phyloP scores from a whole-genome alignment of 768 basidiomycete genomes.

The Kwoniella heveanensis region DNA sequence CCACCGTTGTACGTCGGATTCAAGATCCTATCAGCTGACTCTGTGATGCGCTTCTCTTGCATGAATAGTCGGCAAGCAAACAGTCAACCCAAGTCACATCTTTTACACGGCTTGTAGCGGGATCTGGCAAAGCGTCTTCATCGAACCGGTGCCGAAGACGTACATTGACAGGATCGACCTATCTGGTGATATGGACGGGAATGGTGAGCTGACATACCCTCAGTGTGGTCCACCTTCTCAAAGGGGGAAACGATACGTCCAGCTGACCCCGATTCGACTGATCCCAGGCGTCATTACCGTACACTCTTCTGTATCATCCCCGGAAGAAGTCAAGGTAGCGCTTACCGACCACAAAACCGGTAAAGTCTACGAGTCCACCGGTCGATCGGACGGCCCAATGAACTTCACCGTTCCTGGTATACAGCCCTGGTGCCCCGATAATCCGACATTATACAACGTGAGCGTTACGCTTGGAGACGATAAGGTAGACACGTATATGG shows the following conservation, averaged over 20 bases:
- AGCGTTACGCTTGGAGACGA: slow-evolving; percentile 31
- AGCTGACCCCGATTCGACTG: neutral
- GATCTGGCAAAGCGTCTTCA: slow-evolving; percentile 37
- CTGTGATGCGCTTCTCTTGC: neutral
- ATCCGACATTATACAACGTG: slow-evolving; percentile 28
- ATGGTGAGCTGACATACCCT: slow-evolving; percentile 20
- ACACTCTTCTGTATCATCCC: slow-evolving; percentile 19
- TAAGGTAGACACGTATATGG: slow-evolving; percentile 22
- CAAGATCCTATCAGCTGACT: neutral
- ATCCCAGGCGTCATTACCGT: slow-evolving; percentile 17
- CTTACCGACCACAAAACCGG: slow-evolving; percentile 10
- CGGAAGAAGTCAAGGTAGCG: neutral
- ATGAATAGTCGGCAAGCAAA: slow-evolving; percentile 33
- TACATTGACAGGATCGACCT: slow-evolving; percentile 24
- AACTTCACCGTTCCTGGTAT: slow-evolving; percentile 24
- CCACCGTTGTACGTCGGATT: too few relatives aligned
- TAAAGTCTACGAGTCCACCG: slow-evolving; percentile 12
- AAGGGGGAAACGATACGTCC: too few relatives aligned
- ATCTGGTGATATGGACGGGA: slow-evolving; percentile 27
- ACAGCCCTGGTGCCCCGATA: slow-evolving; percentile 27
- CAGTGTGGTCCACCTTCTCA: neutral
- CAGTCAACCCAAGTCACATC: slow-evolving; percentile 29
- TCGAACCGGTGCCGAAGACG: slow-evolving; percentile 30
- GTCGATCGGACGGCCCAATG: slow-evolving; percentile 11
- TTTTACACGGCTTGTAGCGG: slow-evolving; percentile 37